Conservation (phyloP, 73 alveolate genomes). For the Loxodes magnus region DNA sequence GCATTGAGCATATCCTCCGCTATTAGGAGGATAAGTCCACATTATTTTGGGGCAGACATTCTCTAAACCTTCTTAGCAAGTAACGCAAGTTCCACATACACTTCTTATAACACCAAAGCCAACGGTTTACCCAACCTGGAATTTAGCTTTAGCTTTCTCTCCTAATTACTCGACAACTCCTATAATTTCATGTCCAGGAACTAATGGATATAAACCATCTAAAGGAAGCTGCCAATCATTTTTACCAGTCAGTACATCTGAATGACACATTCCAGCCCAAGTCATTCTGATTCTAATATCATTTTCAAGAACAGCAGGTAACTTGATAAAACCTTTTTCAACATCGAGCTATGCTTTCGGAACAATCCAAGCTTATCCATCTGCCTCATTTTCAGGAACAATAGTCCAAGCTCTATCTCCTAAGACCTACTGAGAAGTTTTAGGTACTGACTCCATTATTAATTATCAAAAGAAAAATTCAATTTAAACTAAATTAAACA, state of each 20-base stretch:
- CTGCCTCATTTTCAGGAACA: not conserved
- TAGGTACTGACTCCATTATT: no score
- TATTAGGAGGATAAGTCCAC: constrained; percentile 25
- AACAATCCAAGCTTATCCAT: constrained; percentile 2
- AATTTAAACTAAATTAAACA: no score
- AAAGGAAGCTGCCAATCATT: not conserved
- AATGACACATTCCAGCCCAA: constrained; percentile 4
- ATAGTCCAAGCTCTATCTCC: constrained; percentile 9
- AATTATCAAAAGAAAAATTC: no score
- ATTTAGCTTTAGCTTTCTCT: constrained; percentile 17
- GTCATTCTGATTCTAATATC: constrained; percentile 6
- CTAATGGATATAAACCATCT: constrained; percentile 16
- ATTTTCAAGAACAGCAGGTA: constrained; percentile 11
- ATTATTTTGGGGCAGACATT: constrained; percentile 36
- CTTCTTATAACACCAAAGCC: constrained; percentile 49
- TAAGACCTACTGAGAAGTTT: not conserved
- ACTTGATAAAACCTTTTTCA: not conserved
- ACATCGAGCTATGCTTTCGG: not conserved
- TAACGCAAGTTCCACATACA: constrained; percentile 47
- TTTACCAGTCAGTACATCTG: not conserved
- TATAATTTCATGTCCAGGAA: constrained; percentile 36
- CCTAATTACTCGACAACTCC: constrained; percentile 23
- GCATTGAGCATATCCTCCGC: constrained; percentile 70
- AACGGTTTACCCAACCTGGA: constrained; percentile 34
- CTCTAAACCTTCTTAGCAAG: constrained; percentile 45